Evolutionary conservation across 1,284 basidiomycete species (phyloP), one percentile per base, ranked within the genome.

Genomic region (Ganoderma resinaceum): DNA sequence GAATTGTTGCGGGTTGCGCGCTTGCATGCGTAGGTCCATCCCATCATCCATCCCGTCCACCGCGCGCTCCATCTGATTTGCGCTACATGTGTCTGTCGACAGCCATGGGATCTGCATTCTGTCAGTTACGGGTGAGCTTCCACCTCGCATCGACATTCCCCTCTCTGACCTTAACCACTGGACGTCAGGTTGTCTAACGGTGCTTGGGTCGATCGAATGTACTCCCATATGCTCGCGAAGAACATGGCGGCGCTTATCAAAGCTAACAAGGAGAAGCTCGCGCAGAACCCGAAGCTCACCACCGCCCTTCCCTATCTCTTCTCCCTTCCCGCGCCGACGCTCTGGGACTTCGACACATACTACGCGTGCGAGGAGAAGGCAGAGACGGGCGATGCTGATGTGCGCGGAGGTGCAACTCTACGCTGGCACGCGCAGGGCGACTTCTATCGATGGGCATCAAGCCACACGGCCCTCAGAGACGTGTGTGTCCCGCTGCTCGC

Each of bases 401-500:
- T 12, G 23, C 23, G 4, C 14, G 0, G 26, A 0, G 23, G 46
- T 3, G 23, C 23, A 11, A 11, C 46, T 11, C 26, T 26, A 11
- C 2, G 46, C 23, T 52, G 46, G 46, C 46, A 23, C 2, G 23
- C 11, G 12, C 78, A 78, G 86, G 60, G 81, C 33, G 55, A 58
- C 33, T 58, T 58, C 55, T 58, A 58, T 58, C 20, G 33, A 18
- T 58, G 55, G 20, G 55, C 55, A 2, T 58, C 55, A 20, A 58
- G 55, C 35, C 55, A 58, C 35, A 58, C 55, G 16, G 55, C 87
- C 35, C 80, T 94, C 18, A 78, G 79, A 59, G 81, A 86, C 63
- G 83, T 94, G 68, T 83, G 81, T 46, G 85, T 94, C 43, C 92
- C 92, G 26, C 87, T 93, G 74, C 85, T 99, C 18, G 90, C 92